Conservation (phyloP, 1,139 yeast species). For the Hyphopichia pseudoburtonii region DNA sequence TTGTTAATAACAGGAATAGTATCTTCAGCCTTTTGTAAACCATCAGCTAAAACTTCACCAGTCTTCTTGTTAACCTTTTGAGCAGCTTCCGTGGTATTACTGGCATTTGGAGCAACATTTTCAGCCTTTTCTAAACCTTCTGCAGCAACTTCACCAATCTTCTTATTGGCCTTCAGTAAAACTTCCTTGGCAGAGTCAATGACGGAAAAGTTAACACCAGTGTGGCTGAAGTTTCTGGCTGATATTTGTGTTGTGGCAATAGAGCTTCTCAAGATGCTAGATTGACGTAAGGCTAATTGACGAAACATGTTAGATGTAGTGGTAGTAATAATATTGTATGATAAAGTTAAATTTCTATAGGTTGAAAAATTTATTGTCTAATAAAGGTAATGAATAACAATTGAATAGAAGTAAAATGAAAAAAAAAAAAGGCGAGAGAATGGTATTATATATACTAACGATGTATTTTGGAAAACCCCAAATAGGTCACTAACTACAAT, state of each 20-base stretch:
- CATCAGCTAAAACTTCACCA: slow-evolving; percentile 36
- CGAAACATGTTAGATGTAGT: slow-evolving; percentile 15
- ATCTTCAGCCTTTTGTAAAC: slow-evolving; percentile 21
- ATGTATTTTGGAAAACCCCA: too few relatives aligned
- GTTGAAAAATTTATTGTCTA: too few relatives aligned
- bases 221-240: slow-evolving; percentile 6
- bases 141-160: slow-evolving; percentile 29
- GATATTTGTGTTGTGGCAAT: too few relatives aligned
- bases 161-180: slow-evolving; percentile 33
- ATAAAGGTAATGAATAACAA: background rate
- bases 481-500: too few relatives aligned
- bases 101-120: slow-evolving; percentile 8
- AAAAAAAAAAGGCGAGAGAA: too few relatives aligned
- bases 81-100: slow-evolving; percentile 15
- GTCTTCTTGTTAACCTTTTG: slow-evolving; percentile 25
- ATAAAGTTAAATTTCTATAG: background rate
- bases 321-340: background rate
- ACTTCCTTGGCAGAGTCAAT: slow-evolving; percentile 37
- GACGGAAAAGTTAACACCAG: slow-evolving; percentile 22
- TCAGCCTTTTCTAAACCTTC: slow-evolving; percentile 29
- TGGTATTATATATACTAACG: too few relatives aligned
- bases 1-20: slow-evolving; percentile 8
- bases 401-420: background rate
- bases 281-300: slow-evolving; percentile 12
- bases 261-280: slow-evolving; percentile 7